These are phyloP conservation scores for Panaeolus cyanescens DNA, from an alignment of 768 basidiomycete genomes.

Conservation along the genomic window DNA sequence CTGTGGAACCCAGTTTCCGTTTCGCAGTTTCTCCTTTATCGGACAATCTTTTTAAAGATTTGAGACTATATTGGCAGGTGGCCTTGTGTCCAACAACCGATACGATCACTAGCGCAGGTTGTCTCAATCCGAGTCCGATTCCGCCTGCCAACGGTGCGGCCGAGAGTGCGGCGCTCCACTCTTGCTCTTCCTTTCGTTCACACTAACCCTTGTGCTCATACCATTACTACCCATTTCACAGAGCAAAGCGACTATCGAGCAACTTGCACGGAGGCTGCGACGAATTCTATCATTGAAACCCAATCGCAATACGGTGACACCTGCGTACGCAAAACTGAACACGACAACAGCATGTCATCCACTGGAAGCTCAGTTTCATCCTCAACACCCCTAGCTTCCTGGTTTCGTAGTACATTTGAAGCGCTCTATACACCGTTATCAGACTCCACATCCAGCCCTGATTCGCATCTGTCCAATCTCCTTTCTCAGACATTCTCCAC, in stretches of 20 bases:
- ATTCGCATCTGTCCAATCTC: not conserved
- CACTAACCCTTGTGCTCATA: not conserved
- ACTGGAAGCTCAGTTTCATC: not conserved
- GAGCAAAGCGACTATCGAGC: not conserved
- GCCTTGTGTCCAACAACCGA: not conserved
- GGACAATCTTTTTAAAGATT: slow-evolving; percentile 1
- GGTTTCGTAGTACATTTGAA: not conserved
- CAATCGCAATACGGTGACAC: not conserved
- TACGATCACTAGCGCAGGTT: not conserved
- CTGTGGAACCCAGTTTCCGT: not conserved
- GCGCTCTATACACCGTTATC: not conserved
- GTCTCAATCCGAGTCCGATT: too few relatives aligned
- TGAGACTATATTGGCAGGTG: slow-evolving; percentile 1
- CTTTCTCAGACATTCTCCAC: not conserved
- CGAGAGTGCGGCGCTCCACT: slow-evolving; percentile 1
- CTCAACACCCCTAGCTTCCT: not conserved
- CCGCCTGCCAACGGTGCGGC: not conserved
- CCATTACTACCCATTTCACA: not conserved
- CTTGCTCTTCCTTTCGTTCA: not conserved
- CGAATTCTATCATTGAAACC: not conserved
- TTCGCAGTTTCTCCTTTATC: not conserved
- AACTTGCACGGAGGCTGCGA: not conserved
- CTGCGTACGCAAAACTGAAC: not conserved
- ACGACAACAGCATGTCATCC: not conserved
- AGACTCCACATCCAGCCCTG: not conserved